Evolutionary conservation across 768 basidiomycete genomes (phyloP).

Genomic region (Mycena vitilis): DNA sequence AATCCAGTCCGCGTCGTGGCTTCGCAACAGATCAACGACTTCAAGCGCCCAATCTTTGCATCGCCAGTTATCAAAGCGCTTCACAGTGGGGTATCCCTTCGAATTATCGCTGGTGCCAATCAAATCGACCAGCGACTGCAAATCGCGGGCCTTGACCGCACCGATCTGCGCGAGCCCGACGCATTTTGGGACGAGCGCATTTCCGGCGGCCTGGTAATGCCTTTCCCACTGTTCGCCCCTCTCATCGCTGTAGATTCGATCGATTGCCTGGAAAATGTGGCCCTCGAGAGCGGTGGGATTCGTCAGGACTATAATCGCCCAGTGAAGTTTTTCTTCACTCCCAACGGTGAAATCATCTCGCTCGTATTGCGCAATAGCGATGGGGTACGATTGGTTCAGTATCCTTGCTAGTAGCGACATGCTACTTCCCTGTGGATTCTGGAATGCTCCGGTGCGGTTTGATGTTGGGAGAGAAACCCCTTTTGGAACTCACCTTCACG

Average conservation of each 20-base stretch:
- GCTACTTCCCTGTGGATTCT: no score
- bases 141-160: slow-evolving; percentile 10
- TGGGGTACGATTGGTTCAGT: not conserved
- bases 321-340: not conserved
- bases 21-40: not conserved
- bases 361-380: not conserved
- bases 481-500: no score
- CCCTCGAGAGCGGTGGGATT: not conserved
- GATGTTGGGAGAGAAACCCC: no score
- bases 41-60: slow-evolving; percentile 8
- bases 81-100: not conserved
- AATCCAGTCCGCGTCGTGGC: not conserved
- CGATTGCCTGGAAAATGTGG: not conserved
- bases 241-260: not conserved
- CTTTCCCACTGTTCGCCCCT: not conserved
- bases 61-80: slow-evolving; percentile 3
- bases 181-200: not conserved
- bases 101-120: not conserved
- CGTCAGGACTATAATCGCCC: not conserved
- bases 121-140: not conserved
- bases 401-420: not conserved
- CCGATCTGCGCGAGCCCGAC: slow-evolving; percentile 1
- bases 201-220: no score
- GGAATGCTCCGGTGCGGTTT: no score
- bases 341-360: not conserved